Evolutionary conservation across 352 stramenopile genomes (phyloP).

Genomic region (Phytopythium ostracodes): DNA sequence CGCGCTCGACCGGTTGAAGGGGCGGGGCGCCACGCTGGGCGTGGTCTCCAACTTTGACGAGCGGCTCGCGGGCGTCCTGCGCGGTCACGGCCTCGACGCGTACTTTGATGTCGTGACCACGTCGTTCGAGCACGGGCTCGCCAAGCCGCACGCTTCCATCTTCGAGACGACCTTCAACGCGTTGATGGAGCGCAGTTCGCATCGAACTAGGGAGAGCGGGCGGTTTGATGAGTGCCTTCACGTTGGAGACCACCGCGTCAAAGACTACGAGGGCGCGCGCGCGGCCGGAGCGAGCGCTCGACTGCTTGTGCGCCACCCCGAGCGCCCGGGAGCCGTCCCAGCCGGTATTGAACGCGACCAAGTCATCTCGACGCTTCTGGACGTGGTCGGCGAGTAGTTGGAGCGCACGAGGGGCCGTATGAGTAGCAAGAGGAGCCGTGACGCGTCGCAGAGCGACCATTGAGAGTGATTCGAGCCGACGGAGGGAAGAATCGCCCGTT

Average conservation of each 20-base stretch:
- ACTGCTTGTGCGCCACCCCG: slow-evolving; percentile 28
- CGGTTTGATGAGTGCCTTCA: slow-evolving; percentile 33
- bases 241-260: slow-evolving; percentile 49
- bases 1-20: slow-evolving; percentile 32
- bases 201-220: background rate
- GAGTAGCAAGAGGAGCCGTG: background rate
- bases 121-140: slow-evolving; percentile 41
- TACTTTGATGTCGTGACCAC: slow-evolving; percentile 57
- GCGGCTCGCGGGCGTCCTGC: slow-evolving; percentile 42
- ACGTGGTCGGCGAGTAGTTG: slow-evolving; percentile 7
- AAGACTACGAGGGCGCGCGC: slow-evolving; percentile 51
- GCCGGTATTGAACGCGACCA: slow-evolving; percentile 11
- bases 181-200: slow-evolving; percentile 9
- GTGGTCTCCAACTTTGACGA: slow-evolving; percentile 85
- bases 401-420: background rate
- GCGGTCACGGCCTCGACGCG: slow-evolving; percentile 29
- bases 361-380: slow-evolving; percentile 29
- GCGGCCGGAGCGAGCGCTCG: slow-evolving; percentile 34
- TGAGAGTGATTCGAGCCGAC: too few species aligned
- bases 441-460: too few species aligned
- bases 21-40: slow-evolving; percentile 28
- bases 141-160: slow-evolving; percentile 56
- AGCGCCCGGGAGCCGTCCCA: background rate
- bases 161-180: slow-evolving; percentile 48
- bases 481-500: too few species aligned